Evolutionary conservation across 75 land plant species (phyloP).

Genomic region (Azolla pinnata): DNA sequence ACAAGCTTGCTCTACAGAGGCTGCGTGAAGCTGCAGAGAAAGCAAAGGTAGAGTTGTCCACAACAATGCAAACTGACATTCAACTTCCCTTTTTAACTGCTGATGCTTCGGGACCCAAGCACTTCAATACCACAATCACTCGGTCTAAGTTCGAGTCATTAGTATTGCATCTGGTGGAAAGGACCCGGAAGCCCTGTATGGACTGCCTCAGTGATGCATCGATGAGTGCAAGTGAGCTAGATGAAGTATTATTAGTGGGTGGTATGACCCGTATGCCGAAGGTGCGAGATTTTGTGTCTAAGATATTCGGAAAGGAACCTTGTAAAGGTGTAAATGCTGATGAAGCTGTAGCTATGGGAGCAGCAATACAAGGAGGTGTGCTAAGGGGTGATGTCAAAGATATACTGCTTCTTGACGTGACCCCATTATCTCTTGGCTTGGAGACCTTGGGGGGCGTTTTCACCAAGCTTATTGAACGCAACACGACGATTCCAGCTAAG

Average conservation of each 20-base stretch:
- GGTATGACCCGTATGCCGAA: conserved; percentile 19
- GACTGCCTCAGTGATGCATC: conserved; percentile 15
- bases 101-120: conserved; percentile 15
- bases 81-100: conserved; percentile 14
- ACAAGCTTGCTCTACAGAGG: conserved; percentile 11
- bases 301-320: conserved; percentile 14
- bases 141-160: conserved; percentile 11
- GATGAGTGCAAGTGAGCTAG: conserved; percentile 3
- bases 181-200: conserved; percentile 15
- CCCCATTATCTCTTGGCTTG: conserved; percentile 16
- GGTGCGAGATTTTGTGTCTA: conserved; percentile 11
- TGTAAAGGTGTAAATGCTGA: conserved; percentile 17
- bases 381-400: conserved; percentile 19
- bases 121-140: conserved; percentile 16
- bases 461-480: conserved; percentile 9
- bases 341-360: conserved; percentile 19
- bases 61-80: conserved; percentile 13
- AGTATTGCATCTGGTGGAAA: conserved; percentile 8
- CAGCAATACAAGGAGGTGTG: conserved; percentile 19
- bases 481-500: conserved; percentile 18
- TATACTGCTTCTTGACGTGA: conserved; percentile 9
- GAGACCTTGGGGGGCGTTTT: conserved; percentile 20
- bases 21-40: conserved; percentile 21
- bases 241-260: conserved; percentile 14
- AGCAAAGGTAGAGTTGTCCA: conserved; percentile 18